These are phyloP conservation scores for Phytophthora ohioensis DNA, from an alignment of 352 stramenopile species.

Conservation along the genomic window DNA sequence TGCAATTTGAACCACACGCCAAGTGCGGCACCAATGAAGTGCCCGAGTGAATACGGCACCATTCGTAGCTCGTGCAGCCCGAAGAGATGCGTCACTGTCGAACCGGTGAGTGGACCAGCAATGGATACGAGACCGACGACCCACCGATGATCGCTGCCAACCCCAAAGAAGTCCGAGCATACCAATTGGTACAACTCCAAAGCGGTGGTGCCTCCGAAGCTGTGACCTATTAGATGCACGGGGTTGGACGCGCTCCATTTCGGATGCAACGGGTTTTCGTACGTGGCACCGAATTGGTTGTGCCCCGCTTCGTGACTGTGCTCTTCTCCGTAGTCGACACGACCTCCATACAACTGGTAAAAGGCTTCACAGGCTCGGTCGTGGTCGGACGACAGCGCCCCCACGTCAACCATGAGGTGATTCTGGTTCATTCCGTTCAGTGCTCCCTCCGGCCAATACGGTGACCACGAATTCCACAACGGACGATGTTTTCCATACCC, in stretches of 20 bases:
- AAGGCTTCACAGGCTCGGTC: constrained; percentile 72
- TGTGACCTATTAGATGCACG: constrained; percentile 77
- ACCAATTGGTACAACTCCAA: constrained; percentile 81
- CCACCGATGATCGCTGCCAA: constrained; percentile 65
- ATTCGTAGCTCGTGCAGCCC: constrained; percentile 36
- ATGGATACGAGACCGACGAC: constrained; percentile 65
- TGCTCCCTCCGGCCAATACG: constrained; percentile 64
- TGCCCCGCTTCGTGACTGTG: constrained; percentile 54
- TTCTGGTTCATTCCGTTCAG: constrained; percentile 54
- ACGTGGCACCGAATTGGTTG: constrained; percentile 53
- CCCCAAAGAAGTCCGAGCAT: constrained; percentile 59
- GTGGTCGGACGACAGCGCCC: constrained; percentile 61
- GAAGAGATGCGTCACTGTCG: constrained; percentile 38
- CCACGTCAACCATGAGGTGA: constrained; percentile 62
- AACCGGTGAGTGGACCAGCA: constrained; percentile 62
- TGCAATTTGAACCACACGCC: constrained; percentile 59
- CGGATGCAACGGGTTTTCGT: constrained; percentile 44
- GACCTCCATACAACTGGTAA: constrained; percentile 68
- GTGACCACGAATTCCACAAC: constrained; percentile 52
- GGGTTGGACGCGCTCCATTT: constrained; percentile 61
- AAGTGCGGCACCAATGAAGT: constrained; percentile 39
- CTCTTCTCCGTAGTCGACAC: constrained; percentile 62
- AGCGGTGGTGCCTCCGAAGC: constrained; percentile 68
- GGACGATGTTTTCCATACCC: constrained; percentile 58
- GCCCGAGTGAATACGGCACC: constrained; percentile 36